Percentiles rank a stretch among this genome's conserved stretches.
These are phyloP conservation scores for Tilletia horrida DNA, from an alignment of 1,284 basidiomycete genomes.

Conservation along the genomic window DNA sequence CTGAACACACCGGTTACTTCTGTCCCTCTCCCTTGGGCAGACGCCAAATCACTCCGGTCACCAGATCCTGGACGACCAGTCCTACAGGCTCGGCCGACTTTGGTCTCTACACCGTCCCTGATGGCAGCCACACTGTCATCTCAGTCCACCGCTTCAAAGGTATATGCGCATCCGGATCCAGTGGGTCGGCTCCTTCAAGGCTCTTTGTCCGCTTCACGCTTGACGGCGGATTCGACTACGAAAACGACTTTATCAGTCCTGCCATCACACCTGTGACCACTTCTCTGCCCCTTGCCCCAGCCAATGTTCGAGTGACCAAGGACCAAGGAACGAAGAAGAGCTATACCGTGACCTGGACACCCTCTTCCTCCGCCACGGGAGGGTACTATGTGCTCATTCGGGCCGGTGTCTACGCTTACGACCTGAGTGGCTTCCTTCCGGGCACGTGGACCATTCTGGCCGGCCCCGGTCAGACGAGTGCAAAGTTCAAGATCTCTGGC, in stretches of 20 bases:
- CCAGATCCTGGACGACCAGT: background rate
- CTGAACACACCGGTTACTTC: background rate
- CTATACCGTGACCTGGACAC: conserved; percentile 3
- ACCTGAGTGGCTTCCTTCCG: background rate
- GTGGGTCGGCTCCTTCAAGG: background rate
- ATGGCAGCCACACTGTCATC: background rate
- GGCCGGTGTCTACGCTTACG: background rate
- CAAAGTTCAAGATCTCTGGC: background rate
- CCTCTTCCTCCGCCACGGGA: conserved; percentile 6
- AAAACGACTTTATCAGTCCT: conserved; percentile 2
- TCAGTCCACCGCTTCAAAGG: conserved; percentile 7
- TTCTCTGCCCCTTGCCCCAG: background rate
- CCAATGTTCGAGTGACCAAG: background rate
- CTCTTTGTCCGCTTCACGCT: background rate
- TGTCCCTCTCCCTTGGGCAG: background rate
- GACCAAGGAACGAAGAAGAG: background rate
- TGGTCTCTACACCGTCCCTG: background rate
- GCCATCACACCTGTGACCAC: background rate
- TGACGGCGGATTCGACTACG: background rate
- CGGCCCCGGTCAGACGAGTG: background rate
- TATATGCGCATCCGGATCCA: background rate
- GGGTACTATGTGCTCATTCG: conserved; percentile 4
- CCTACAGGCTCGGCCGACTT: background rate
- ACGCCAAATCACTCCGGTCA: background rate
- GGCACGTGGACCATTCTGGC: background rate